These are phyloP conservation scores for Chlamydomonas schloesseri DNA, from an alignment of 139 green algal species.

Conservation along the genomic window DNA sequence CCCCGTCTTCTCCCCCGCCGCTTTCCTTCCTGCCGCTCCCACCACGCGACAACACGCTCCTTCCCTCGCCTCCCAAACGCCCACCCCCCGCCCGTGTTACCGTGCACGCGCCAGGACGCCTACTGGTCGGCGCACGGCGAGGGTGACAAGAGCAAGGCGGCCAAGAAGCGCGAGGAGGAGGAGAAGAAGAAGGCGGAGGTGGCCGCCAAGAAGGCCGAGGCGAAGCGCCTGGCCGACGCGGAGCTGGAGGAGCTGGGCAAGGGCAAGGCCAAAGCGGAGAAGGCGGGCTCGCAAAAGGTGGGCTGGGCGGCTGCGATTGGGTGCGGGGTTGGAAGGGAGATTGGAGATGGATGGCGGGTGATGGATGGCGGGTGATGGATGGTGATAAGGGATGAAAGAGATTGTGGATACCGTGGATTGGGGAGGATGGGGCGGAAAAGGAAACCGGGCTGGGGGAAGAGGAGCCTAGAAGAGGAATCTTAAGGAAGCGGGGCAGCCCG, in stretches of 20 bases:
- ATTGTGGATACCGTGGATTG: no score
- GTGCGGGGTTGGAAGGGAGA: no score
- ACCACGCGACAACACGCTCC: no score
- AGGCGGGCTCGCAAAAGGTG: constrained; percentile 42
- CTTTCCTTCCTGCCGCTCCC: not conserved
- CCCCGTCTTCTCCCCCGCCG: not conserved
- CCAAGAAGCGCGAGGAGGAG: constrained; percentile 76
- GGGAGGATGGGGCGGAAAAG: no score
- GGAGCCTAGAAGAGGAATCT: no score
- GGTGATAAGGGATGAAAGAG: no score
- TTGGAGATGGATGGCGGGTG: no score
- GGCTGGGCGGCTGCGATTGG: not conserved
- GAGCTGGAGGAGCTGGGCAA: constrained; percentile 70
- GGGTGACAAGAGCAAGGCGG: constrained; percentile 66
- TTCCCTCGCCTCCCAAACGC: no score
- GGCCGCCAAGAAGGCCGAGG: constrained; percentile 69
- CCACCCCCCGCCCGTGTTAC: no score
- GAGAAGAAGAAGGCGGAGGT: constrained; percentile 67
- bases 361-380: no score
- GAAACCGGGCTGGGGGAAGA: no score
- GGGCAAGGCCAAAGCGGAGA: constrained; percentile 60
- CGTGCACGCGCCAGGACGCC: constrained; percentile 28
- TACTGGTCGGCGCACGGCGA: constrained; percentile 61
- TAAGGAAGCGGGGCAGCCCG: no score
- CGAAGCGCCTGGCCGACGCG: constrained; percentile 70